Percentiles rank a stretch among this genome's conserved stretches.
These are phyloP conservation scores for Pholiota microspora DNA, from an alignment of 768 basidiomycete species.

Conservation along the genomic window DNA sequence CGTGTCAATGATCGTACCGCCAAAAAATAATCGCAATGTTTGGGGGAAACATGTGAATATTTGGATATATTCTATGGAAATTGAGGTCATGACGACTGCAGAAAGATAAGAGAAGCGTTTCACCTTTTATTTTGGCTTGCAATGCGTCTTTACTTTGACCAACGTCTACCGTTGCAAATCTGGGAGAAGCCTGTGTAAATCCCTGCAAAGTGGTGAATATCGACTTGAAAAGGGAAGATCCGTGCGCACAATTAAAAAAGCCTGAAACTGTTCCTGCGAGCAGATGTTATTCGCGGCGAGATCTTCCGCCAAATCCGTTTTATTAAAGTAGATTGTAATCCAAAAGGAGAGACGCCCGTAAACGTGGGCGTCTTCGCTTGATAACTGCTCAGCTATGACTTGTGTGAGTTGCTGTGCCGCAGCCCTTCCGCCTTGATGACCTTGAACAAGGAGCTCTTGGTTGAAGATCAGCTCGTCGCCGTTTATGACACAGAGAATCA, in stretches of 20 bases:
- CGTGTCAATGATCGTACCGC: conserved; percentile 37
- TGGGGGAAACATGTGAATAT: conserved; percentile 73
- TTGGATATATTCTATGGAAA: conserved; percentile 57
- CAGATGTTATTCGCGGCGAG: conserved; percentile 56
- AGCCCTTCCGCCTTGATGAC: conserved; percentile 62
- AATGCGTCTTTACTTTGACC: conserved; percentile 60
- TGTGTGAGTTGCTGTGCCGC: conserved; percentile 67
- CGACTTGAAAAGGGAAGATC: neutral
- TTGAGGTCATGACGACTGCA: neutral
- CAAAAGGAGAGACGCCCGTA: conserved; percentile 71
- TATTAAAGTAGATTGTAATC: conserved; percentile 74
- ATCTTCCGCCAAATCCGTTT: conserved; percentile 46
- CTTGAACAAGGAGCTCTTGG: conserved; percentile 55
- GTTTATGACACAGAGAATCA: conserved; percentile 75
- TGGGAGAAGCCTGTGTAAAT: conserved; percentile 71
- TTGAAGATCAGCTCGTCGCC: conserved; percentile 71
- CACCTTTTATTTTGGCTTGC: conserved; percentile 73
- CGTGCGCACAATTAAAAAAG: conserved; percentile 53
- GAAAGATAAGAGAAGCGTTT: neutral
- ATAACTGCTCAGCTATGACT: conserved; percentile 65
- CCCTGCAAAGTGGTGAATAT: conserved; percentile 36
- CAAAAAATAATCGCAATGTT: conserved; percentile 71
- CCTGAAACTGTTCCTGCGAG: conserved; percentile 62
- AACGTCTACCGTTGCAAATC: conserved; percentile 69
- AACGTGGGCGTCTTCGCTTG: conserved; percentile 57